phyloP scores from a whole-genome alignment of 805 yeast species.

The Spathaspora hagerdaliae region DNA sequence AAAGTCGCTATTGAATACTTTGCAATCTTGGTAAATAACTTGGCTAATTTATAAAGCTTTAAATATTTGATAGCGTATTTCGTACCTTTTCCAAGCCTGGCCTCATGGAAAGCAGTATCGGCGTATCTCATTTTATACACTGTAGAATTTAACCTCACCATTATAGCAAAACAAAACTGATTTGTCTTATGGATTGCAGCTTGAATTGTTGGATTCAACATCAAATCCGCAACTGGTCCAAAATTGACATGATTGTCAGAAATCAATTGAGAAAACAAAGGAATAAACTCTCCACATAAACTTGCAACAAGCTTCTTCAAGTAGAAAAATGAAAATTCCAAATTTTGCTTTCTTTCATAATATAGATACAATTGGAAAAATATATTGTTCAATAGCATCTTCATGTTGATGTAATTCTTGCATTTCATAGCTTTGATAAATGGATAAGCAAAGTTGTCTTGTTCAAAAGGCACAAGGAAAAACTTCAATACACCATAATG shows the following conservation, averaged over 20 bases:
- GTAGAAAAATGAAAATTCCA: slow-evolving; percentile 29
- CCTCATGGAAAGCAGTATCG: slow-evolving; percentile 13
- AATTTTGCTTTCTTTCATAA: slow-evolving; percentile 28
- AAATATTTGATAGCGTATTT: slow-evolving; percentile 18
- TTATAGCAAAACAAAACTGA: slow-evolving; percentile 22
- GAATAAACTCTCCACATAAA: slow-evolving; percentile 24
- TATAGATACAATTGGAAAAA: slow-evolving; percentile 34
- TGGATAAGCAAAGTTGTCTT: slow-evolving; percentile 13
- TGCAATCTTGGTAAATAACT: slow-evolving; percentile 14
- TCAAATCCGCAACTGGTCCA: slow-evolving; percentile 38
- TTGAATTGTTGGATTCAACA: slow-evolving; percentile 38
- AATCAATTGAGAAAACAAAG: slow-evolving; percentile 27
- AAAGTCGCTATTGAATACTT: slow-evolving; percentile 20
- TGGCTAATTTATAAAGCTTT: slow-evolving; percentile 22
- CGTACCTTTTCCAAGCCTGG: slow-evolving; percentile 11
- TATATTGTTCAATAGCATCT: slow-evolving; percentile 24
- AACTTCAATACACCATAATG: slow-evolving; percentile 24
- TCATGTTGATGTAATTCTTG: slow-evolving; percentile 23
- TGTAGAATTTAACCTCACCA: slow-evolving; percentile 19
- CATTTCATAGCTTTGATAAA: slow-evolving; percentile 22
- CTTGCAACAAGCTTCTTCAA: slow-evolving; percentile 25
- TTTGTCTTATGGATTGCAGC: slow-evolving; percentile 21
- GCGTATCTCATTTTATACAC: slow-evolving; percentile 18
- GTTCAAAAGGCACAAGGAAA: slow-evolving; percentile 15
- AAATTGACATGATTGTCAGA: slow-evolving; percentile 31